Conservation (phyloP, 2,329 filamentous ascomycete species). For the Fusarium papillatum region DNA sequence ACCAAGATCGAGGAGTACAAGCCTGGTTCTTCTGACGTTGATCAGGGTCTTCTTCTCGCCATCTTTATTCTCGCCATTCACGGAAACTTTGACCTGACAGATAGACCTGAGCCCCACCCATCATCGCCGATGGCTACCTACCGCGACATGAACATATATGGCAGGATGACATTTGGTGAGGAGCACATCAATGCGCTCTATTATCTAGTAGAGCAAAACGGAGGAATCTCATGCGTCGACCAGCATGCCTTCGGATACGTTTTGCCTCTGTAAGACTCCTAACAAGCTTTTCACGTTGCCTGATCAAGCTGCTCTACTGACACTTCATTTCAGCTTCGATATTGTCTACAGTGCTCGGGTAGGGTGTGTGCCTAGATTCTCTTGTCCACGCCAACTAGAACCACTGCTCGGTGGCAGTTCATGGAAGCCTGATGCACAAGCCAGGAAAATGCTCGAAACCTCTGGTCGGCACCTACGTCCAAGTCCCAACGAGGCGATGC, state of each 20-base stretch:
- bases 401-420: not conserved
- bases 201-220: not conserved
- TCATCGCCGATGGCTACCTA: not conserved
- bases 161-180: not conserved
- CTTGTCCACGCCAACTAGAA: not conserved
- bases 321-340: not conserved
- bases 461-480: not conserved
- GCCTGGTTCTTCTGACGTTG: not conserved
- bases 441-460: not conserved
- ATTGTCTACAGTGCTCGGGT: not conserved
- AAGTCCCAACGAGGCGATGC: not conserved
- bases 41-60: not conserved
- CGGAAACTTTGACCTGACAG: not conserved
- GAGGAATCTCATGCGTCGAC: not conserved
- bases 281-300: not conserved
- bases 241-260: conserved; percentile 3
- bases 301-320: not conserved
- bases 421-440: not conserved
- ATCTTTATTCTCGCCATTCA: not conserved
- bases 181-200: not conserved
- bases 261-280: not conserved
- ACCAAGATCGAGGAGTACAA: not conserved
- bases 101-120: not conserved
- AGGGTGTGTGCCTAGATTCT: not conserved
- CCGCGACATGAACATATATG: conserved; percentile 1